Evolutionary conservation across 1,284 basidiomycete genomes (phyloP), one percentile per base, ranked within the genome.

Genomic region (Puccinia novopanici): DNA sequence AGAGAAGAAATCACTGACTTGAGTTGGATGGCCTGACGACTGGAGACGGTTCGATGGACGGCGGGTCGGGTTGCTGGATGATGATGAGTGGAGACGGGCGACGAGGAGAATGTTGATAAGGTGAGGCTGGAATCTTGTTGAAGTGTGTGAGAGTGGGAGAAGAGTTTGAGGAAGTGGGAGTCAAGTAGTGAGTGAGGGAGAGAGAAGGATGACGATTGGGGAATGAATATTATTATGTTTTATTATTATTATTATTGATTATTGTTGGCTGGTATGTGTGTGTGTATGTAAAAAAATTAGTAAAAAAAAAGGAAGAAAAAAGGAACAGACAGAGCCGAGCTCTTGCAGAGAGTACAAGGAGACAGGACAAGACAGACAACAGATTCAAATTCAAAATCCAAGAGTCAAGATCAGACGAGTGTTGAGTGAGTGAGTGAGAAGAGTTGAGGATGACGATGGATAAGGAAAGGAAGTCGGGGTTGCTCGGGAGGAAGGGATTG

Each of bases 321-420:
- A 61, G 50, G 65, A 34, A 59, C 42, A 55, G 52, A 54, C 34
- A 45, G 63, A 48, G 63, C 24, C 63, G 63, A 67, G 63, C 42
- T 67, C 63, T 67, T 67, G 63, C 63, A 67, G 63, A 67, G n/a
- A 67, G 12, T 27, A 63, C 37, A 67, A 40, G 40, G 5, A 75
- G 55, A 50, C 48, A 75, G 61, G 59, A 42, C 37, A 37, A 65
- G 57, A 37, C 42, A 61, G 45, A 75, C 27, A 61, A 57, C 24
- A 34, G 34, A 34, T 34, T 34, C 48, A 75, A 59, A 75, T 37
- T 48, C 17, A 57, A 59, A 74, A 40, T 30, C 34, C 34, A 34
- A 34, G 72, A 45, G 72, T 27, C 55, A 65, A 19, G 59, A 17
- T 65, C 30, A 42, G 22, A 42, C 13, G 40, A 42, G 59, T 45